phyloP scores from a whole-genome alignment of 2,329 filamentous ascomycete genomes.

The Penicillium carneum region DNA sequence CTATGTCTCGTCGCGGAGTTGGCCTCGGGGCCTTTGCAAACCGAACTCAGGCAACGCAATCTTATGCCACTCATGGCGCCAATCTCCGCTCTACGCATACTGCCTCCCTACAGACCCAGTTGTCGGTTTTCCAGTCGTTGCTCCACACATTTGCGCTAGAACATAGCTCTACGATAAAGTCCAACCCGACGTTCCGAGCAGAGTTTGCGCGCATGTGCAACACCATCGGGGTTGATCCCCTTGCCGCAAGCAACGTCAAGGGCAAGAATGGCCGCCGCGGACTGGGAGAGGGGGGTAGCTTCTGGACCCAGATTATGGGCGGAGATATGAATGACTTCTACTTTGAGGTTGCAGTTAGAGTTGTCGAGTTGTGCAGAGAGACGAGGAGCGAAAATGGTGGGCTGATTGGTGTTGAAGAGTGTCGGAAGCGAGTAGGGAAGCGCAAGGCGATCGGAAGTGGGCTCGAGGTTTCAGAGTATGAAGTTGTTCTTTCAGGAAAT shows the following conservation, averaged over 20 bases:
- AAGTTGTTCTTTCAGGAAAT: slow-evolving; percentile 16
- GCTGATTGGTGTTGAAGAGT: slow-evolving; percentile 82
- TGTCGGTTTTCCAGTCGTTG: slow-evolving; percentile 92
- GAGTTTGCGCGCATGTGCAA: slow-evolving; percentile 99
- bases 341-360: slow-evolving; percentile 93
- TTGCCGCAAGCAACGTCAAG: slow-evolving; percentile 71
- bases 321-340: slow-evolving; percentile 97
- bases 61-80: slow-evolving; percentile 89
- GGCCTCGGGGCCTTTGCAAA: slow-evolving; percentile 90
- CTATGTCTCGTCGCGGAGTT: slow-evolving; percentile 68
- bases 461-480: slow-evolving; percentile 78
- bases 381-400: slow-evolving; percentile 92
- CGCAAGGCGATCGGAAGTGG: slow-evolving; percentile 76
- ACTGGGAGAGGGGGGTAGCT: slow-evolving; percentile 64
- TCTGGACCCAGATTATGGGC: slow-evolving; percentile 93
- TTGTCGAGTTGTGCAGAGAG: slow-evolving; percentile 88
- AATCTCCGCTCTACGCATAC: slow-evolving; percentile 84
- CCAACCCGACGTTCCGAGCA: slow-evolving; percentile 90
- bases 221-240: slow-evolving; percentile 92
- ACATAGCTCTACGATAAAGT: slow-evolving; percentile 93
- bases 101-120: slow-evolving; percentile 85
- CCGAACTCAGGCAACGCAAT: slow-evolving; percentile 80
- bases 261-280: slow-evolving; percentile 58
- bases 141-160: slow-evolving; percentile 94
- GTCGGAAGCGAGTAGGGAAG: slow-evolving; percentile 75